Evolutionary conservation across 352 stramenopile genomes (phyloP).

Genomic region (Discostella stelligera): DNA sequence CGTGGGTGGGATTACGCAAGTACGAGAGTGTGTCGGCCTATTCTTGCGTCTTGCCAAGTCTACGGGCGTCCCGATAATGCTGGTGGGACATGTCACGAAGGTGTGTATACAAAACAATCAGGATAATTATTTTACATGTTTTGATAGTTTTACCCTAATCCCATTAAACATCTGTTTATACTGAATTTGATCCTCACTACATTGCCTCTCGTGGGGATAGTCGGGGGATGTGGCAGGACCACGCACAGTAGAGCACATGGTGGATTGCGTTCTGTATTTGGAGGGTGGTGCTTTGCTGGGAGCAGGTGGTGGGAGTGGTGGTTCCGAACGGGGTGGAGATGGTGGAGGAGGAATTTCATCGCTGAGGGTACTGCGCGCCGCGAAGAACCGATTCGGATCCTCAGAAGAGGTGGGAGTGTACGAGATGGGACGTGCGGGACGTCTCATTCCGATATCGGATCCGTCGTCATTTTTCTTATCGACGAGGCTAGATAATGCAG

Average conservation of each 20-base stretch:
- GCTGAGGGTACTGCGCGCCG: conserved; percentile 88
- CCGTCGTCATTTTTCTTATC: conserved; percentile 56
- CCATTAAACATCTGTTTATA: no score
- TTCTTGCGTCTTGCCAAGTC: conserved; percentile 93
- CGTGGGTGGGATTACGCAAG: conserved; percentile 89
- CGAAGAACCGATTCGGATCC: conserved; percentile 96
- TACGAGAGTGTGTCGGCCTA: conserved; percentile 92
- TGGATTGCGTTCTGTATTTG: conserved; percentile 95
- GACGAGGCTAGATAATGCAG: conserved; percentile 51
- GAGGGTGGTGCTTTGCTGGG: conserved; percentile 85
- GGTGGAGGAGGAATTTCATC: conserved; percentile 30
- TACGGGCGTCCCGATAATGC: conserved; percentile 87
- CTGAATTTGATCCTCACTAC: no score
- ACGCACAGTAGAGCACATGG: conserved; percentile 88
- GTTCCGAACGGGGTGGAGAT: neutral
- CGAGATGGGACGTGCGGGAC: conserved; percentile 86
- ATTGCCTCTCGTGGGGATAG: no score
- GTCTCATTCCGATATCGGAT: conserved; percentile 82
- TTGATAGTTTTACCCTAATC: no score
- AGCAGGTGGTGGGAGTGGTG: neutral
- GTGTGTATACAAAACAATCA: conserved; percentile 21
- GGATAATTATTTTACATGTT: no score
- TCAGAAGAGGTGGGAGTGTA: conserved; percentile 95
- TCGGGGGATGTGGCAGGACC: conserved; percentile 92
- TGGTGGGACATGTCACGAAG: conserved; percentile 97